Conservation (phyloP, 306 rosid genomes). For the Quercus mongolica region DNA sequence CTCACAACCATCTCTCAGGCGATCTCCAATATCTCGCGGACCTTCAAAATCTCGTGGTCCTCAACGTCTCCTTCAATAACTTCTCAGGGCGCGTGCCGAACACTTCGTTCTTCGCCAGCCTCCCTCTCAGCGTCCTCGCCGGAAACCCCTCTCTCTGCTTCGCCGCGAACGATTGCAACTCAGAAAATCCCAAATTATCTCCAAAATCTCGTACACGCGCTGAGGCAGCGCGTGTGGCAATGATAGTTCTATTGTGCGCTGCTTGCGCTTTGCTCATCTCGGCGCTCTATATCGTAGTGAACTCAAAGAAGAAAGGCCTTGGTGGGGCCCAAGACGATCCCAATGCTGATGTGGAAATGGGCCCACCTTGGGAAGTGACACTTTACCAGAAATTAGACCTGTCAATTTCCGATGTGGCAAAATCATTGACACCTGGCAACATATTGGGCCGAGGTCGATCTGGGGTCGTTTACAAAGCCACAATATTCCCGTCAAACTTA, state of each 20-base stretch:
- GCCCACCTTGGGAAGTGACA: conserved; percentile 90
- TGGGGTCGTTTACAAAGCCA: conserved; percentile 71
- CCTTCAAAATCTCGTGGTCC: conserved; percentile 80
- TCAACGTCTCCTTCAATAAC: conserved; percentile 74
- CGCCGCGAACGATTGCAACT: conserved; percentile 47
- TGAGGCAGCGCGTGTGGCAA: conserved; percentile 69
- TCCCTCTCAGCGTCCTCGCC: conserved; percentile 64
- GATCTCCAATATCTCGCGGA: conserved; percentile 55
- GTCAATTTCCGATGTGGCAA: conserved; percentile 69
- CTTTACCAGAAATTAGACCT: conserved; percentile 88
- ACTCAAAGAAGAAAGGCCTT: conserved; percentile 25
- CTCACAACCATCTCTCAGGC: conserved; percentile 71
- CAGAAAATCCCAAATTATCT: background rate
- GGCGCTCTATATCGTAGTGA: conserved; percentile 60
- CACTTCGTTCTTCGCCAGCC: conserved; percentile 76
- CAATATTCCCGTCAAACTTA: conserved; percentile 40
- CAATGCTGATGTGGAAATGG: conserved; percentile 64
- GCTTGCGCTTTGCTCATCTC: conserved; percentile 70
- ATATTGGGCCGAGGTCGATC: conserved; percentile 78
- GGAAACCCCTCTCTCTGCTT: conserved; percentile 74
- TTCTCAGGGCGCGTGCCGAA: conserved; percentile 77
- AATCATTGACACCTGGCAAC: conserved; percentile 46
- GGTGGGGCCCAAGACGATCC: conserved; percentile 24
- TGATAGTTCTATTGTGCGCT: conserved; percentile 64
- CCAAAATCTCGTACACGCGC: conserved; percentile 25